Conservation (phyloP, 1,284 basidiomycete genomes). For the Violaceomyces palustris region DNA sequence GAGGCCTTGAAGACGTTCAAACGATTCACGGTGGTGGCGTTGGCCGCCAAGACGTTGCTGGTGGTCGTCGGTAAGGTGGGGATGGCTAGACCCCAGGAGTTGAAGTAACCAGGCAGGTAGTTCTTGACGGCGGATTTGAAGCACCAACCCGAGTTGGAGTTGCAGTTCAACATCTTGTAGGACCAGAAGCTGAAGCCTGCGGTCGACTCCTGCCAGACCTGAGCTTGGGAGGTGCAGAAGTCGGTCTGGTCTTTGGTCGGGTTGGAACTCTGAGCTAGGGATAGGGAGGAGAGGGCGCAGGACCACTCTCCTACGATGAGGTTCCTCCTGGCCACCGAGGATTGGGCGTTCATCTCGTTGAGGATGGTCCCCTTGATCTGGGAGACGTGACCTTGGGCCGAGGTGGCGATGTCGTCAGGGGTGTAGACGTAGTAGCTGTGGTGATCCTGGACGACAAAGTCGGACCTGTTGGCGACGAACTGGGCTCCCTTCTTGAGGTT, state of each 20-base stretch:
- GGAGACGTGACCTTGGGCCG: slow-evolving; percentile 40
- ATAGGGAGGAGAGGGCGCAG: slow-evolving; percentile 61
- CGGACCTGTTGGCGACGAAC: slow-evolving; percentile 60
- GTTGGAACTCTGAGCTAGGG: slow-evolving; percentile 59
- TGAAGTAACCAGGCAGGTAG: slow-evolving; percentile 34
- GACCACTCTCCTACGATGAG: slow-evolving; percentile 60
- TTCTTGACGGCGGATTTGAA: slow-evolving; percentile 35
- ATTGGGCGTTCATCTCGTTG: slow-evolving; percentile 13
- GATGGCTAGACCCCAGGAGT: slow-evolving; percentile 35
- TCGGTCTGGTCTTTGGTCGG: slow-evolving; percentile 57
- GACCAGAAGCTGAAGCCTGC: slow-evolving; percentile 73
- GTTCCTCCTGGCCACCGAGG: slow-evolving; percentile 56
- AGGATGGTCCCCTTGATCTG: slow-evolving; percentile 37
- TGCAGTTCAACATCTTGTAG: slow-evolving; percentile 55
- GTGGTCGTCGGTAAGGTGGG: slow-evolving; percentile 1
- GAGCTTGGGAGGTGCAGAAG: slow-evolving; percentile 65
- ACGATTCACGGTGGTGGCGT: slow-evolving; percentile 6
- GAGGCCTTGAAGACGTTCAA: slow-evolving; percentile 4
- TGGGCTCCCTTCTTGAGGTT: slow-evolving; percentile 61
- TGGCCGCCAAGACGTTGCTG: background rate
- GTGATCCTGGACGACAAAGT: slow-evolving; percentile 72
- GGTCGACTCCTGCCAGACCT: slow-evolving; percentile 61
- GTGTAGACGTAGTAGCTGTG: slow-evolving; percentile 65
- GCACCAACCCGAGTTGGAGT: slow-evolving; percentile 50
- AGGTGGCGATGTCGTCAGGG: slow-evolving; percentile 26